Conservation (phyloP, 768 basidiomycete genomes). For the Omphalotus guepiniiformis region DNA sequence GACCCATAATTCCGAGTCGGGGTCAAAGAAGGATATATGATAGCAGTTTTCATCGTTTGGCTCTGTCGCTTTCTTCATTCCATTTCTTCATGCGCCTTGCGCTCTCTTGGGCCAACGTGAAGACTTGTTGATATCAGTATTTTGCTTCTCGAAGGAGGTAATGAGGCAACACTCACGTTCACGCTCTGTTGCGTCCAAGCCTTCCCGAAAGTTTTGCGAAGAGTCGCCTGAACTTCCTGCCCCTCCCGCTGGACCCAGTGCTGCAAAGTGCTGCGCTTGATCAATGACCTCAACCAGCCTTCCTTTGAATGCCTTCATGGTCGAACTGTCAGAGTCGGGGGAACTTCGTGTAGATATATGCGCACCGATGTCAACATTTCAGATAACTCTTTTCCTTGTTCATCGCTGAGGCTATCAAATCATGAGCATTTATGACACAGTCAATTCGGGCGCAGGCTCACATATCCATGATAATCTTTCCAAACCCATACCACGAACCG, state of each 20-base stretch:
- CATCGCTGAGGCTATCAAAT: slow-evolving; percentile 63
- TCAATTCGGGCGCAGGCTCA: slow-evolving; percentile 28
- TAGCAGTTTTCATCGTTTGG: slow-evolving; percentile 19
- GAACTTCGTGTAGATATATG: not conserved
- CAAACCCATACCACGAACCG: slow-evolving; percentile 91
- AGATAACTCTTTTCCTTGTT: slow-evolving; percentile 68
- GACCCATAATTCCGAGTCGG: too few relatives aligned
- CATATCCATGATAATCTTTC: slow-evolving; percentile 83
- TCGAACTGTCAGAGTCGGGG: slow-evolving; percentile 8
- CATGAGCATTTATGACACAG: not conserved
- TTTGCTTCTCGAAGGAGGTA: not conserved
- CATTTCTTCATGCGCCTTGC: slow-evolving; percentile 73
- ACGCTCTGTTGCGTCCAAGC: slow-evolving; percentile 88
- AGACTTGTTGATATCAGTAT: slow-evolving; percentile 57
- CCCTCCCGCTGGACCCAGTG: slow-evolving; percentile 55
- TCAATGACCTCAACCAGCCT: slow-evolving; percentile 78
- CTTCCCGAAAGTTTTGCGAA: slow-evolving; percentile 81
- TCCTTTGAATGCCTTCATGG: slow-evolving; percentile 62
- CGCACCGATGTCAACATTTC: slow-evolving; percentile 63
- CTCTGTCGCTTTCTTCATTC: slow-evolving; percentile 72
- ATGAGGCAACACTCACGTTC: slow-evolving; percentile 60
- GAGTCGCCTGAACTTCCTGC: slow-evolving; percentile 49
- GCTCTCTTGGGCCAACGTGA: slow-evolving; percentile 80
- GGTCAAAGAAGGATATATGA: slow-evolving; percentile 29
- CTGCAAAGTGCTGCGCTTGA: slow-evolving; percentile 87